phyloP scores from a whole-genome alignment of 768 basidiomycete genomes.

The Flagelloscypha sp. region DNA sequence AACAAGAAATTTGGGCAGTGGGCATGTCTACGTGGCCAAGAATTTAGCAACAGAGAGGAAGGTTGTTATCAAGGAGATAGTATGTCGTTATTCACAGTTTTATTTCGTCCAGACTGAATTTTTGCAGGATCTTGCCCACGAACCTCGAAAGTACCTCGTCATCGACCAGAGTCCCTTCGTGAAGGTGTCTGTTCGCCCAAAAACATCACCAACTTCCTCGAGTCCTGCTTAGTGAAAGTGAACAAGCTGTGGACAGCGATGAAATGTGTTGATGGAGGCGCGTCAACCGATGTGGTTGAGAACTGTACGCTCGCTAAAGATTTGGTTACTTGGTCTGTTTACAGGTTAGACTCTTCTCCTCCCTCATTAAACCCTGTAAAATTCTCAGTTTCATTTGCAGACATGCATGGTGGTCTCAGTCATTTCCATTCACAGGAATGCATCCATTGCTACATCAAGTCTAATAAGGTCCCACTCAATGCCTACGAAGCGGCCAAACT shows the following conservation, averaged over 20 bases:
- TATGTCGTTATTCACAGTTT: too few relatives aligned
- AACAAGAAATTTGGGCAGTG: constrained; percentile 98
- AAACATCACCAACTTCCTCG: constrained; percentile 95
- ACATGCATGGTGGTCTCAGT: constrained; percentile 91
- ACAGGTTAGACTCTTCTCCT: constrained; percentile 61
- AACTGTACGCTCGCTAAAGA: constrained; percentile 93
- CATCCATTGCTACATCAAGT: constrained; percentile 97
- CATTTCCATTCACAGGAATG: constrained; percentile 92
- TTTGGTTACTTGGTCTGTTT: constrained; percentile 88
- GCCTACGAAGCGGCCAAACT: constrained; percentile 93
- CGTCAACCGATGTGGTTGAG: constrained; percentile 95
- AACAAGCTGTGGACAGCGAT: constrained; percentile 96
- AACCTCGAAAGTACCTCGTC: constrained; percentile 94
- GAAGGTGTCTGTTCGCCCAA: constrained; percentile 96
- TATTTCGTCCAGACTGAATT: too few relatives aligned
- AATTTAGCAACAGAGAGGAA: constrained; percentile 75
- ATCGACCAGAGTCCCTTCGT: constrained; percentile 98
- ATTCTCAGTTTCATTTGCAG: constrained; percentile 38
- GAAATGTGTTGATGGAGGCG: constrained; percentile 99
- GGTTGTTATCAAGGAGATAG: constrained; percentile 98
- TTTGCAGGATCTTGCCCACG: constrained; percentile 88
- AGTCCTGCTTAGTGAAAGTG: constrained; percentile 82
- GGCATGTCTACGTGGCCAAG: constrained; percentile 96
- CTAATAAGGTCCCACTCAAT: constrained; percentile 91
- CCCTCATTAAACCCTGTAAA: too few relatives aligned